Percentiles rank a stretch among this genome's conserved stretches.
Conservation (phyloP, 305 asterid species). For the Fraxinus sp. region DNA sequence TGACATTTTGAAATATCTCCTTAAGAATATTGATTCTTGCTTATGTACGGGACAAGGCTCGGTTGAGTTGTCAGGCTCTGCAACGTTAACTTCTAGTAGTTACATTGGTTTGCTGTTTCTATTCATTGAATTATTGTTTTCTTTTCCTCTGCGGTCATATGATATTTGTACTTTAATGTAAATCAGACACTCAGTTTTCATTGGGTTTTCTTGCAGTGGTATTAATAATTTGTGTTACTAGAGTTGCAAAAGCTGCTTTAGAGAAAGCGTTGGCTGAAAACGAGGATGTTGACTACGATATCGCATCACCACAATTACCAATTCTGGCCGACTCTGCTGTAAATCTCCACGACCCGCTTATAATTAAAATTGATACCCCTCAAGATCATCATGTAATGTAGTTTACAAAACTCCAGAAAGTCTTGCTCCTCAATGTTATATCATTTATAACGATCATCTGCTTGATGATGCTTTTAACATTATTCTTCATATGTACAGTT, state of each 20-base stretch:
- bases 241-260: conserved; percentile 86
- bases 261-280: conserved; percentile 92
- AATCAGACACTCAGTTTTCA: background rate
- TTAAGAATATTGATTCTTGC: background rate
- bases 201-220: conserved; percentile 48
- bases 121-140: background rate
- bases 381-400: conserved; percentile 45
- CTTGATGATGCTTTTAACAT: conserved; percentile 29
- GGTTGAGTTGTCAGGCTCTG: background rate
- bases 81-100: background rate
- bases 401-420: conserved; percentile 13
- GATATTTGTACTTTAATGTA: no score
- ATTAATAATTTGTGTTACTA: conserved; percentile 57
- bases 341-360: conserved; percentile 56
- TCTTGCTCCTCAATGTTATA: background rate
- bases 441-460: background rate
- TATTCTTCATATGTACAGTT: conserved; percentile 45
- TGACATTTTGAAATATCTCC: background rate
- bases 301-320: conserved; percentile 37
- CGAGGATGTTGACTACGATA: conserved; percentile 49
- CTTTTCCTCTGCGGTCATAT: background rate
- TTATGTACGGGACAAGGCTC: background rate
- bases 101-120: background rate
- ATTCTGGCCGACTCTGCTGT: conserved; percentile 30
- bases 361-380: conserved; percentile 46